Evolutionary conservation across 2,329 filamentous ascomycete genomes (phyloP).

Genomic region (Dactylellina cionopaga): DNA sequence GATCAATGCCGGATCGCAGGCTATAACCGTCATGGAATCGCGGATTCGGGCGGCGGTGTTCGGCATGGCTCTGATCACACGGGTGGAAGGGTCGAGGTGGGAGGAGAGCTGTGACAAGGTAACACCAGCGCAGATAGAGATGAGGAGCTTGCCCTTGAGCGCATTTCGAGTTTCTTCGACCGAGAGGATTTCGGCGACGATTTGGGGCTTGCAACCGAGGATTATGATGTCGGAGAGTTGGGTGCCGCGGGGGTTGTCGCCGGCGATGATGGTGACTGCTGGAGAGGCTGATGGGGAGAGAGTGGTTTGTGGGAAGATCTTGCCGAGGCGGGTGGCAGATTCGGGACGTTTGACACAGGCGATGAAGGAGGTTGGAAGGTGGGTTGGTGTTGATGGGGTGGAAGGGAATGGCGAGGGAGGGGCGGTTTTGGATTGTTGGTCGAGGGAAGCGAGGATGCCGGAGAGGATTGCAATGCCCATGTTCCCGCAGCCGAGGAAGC

Average conservation of each 20-base stretch:
- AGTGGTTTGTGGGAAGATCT: constrained; percentile 67
- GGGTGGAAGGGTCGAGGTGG: constrained; percentile 64
- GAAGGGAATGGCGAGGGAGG: constrained; percentile 60
- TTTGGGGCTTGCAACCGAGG: constrained; percentile 82
- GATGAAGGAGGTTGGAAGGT: constrained; percentile 78
- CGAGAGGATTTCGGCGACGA: constrained; percentile 74
- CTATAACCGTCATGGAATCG: constrained; percentile 84
- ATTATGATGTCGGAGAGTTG: constrained; percentile 77
- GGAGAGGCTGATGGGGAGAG: constrained; percentile 57
- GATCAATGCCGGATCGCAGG: constrained; percentile 69
- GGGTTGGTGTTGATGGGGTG: constrained; percentile 62
- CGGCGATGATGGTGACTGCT: constrained; percentile 73
- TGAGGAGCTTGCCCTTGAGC: constrained; percentile 79
- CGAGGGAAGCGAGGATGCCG: constrained; percentile 78
- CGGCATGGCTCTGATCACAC: constrained; percentile 81
- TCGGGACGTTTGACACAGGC: constrained; percentile 79
- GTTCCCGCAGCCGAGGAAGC: constrained; percentile 83
- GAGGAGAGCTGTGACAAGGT: constrained; percentile 74
- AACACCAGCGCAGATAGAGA: constrained; percentile 83
- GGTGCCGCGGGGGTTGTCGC: constrained; percentile 76
- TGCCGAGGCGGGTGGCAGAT: constrained; percentile 74
- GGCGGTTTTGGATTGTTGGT: constrained; percentile 19
- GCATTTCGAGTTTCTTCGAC: constrained; percentile 76
- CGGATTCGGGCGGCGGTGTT: constrained; percentile 80
- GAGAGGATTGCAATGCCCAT: constrained; percentile 87